These are phyloP conservation scores for Alternaria alternata DNA, from an alignment of 2,329 filamentous ascomycete genomes.

Conservation along the genomic window DNA sequence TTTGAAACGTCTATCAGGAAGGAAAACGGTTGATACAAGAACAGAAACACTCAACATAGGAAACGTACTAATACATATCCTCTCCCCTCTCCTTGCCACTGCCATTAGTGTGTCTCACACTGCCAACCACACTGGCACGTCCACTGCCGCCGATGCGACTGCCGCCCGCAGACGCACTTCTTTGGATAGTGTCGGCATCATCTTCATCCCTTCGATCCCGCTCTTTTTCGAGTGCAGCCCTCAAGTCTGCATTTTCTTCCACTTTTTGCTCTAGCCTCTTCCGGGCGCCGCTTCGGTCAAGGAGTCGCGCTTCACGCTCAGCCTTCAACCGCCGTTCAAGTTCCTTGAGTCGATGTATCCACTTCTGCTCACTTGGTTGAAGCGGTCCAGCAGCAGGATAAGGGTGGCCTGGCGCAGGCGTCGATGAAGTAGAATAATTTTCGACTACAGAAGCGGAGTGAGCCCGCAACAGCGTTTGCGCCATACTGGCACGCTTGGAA, in stretches of 20 bases:
- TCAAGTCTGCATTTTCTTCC: conserved; percentile 75
- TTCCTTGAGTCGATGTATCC: conserved; percentile 85
- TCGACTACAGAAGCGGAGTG: conserved; percentile 63
- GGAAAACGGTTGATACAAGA: conserved; percentile 1
- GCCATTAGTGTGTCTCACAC: conserved; percentile 21
- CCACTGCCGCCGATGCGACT: conserved; percentile 29
- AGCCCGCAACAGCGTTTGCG: conserved; percentile 63
- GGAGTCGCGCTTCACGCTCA: conserved; percentile 83
- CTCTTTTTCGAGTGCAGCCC: conserved; percentile 69
- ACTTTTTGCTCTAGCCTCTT: conserved; percentile 81
- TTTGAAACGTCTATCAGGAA: conserved; percentile 10
- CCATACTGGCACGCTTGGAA: conserved; percentile 55
- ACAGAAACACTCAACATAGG: conserved; percentile 1
- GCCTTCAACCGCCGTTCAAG: conserved; percentile 88
- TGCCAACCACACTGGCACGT: conserved; percentile 31
- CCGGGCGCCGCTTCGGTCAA: conserved; percentile 84
- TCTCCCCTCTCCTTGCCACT: conserved; percentile 20
- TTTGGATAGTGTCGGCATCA: conserved; percentile 19
- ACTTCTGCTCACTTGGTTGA: conserved; percentile 72
- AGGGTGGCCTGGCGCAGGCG: conserved; percentile 35
- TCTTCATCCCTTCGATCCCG: conserved; percentile 46
- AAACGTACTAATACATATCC: conserved; percentile 34
- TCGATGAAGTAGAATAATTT: conserved; percentile 40
- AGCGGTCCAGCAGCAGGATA: conserved; percentile 48
- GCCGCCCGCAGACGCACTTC: conserved; percentile 26